Conservation (phyloP, 371 early-diverging fungal species). For the Phascolomyces articulosus region DNA sequence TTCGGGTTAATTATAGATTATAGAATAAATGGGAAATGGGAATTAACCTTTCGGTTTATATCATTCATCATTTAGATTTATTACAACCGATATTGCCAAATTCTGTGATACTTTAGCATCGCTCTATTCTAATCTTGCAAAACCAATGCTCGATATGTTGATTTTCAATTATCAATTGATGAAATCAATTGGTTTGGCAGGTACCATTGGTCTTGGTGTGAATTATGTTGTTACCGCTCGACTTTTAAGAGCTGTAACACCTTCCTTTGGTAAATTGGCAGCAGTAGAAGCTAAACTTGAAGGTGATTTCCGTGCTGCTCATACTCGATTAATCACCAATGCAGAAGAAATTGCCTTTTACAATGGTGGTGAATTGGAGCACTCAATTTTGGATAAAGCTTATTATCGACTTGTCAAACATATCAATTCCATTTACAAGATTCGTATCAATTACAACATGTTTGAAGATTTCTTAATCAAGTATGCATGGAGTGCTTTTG, state of each 20-base stretch:
- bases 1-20: too few relatives aligned
- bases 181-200: conserved; percentile 75
- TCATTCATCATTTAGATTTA: conserved; percentile 42
- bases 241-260: conserved; percentile 75
- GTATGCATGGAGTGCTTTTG: conserved; percentile 75
- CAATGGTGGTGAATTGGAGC: conserved; percentile 77
- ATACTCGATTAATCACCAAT: conserved; percentile 85
- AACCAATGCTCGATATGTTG: conserved; percentile 83
- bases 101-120: conserved; percentile 79
- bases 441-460: conserved; percentile 85
- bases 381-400: conserved; percentile 69
- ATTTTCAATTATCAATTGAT: conserved; percentile 86
- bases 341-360: conserved; percentile 91
- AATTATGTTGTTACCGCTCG: conserved; percentile 75
- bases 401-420: conserved; percentile 77
- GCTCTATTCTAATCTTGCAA: conserved; percentile 85
- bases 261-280: conserved; percentile 85
- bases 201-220: conserved; percentile 68
- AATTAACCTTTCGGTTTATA: background rate
- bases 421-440: conserved; percentile 79
- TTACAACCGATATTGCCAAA: conserved; percentile 84
- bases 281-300: conserved; percentile 85
- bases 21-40: too few relatives aligned
- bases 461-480: conserved; percentile 92
- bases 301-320: conserved; percentile 88